These are phyloP conservation scores for Citrus hindsii DNA, from an alignment of 345 rosid genomes.

Conservation along the genomic window DNA sequence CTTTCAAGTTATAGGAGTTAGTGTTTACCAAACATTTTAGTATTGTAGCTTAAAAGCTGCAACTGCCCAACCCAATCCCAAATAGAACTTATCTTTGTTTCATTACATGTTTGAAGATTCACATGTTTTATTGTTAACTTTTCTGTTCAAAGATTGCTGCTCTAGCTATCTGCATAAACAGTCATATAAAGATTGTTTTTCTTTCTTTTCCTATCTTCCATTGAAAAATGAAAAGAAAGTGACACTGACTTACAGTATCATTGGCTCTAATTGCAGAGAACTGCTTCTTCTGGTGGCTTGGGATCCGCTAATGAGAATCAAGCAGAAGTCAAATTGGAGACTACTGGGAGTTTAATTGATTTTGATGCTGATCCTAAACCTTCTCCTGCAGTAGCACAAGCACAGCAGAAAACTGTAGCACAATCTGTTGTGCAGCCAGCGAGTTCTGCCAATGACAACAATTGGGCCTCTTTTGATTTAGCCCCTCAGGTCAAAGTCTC, in stretches of 20 bases:
- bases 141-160: neutral
- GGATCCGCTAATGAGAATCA: slow-evolving; percentile 56
- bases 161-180: neutral
- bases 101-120: neutral
- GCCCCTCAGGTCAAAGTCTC: slow-evolving; percentile 43
- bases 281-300: slow-evolving; percentile 64
- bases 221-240: slow-evolving; percentile 2
- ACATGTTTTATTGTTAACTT: neutral
- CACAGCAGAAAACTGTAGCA: slow-evolving; percentile 32
- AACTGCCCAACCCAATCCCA: too few species aligned
- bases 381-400: slow-evolving; percentile 40
- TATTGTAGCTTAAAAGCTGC: too few species aligned
- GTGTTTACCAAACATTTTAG: too few species aligned
- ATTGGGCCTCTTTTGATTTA: slow-evolving; percentile 80
- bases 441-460: slow-evolving; percentile 43
- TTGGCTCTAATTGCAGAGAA: slow-evolving; percentile 52
- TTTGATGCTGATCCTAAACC: slow-evolving; percentile 84
- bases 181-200: neutral
- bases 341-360: slow-evolving; percentile 77
- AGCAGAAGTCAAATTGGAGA: slow-evolving; percentile 64
- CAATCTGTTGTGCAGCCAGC: slow-evolving; percentile 42
- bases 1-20: too few species aligned
- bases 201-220: neutral
- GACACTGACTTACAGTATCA: slow-evolving; percentile 11
- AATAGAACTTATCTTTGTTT: neutral